Base-by-base conservation (phyloP, 805 yeast species). In the Myxozyma kluyveri region DNA sequence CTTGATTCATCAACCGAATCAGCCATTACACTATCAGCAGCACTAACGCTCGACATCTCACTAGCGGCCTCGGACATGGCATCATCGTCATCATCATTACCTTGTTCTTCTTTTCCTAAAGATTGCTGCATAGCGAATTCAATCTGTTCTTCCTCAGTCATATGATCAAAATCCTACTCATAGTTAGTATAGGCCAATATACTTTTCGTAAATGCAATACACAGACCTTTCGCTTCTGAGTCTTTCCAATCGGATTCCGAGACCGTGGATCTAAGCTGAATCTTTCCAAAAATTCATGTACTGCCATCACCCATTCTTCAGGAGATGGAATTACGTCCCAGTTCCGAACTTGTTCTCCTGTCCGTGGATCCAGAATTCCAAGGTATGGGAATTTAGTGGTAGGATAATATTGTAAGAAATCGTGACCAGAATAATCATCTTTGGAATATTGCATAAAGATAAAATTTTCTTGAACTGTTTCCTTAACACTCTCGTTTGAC, bases 361-460 rank as follows among this genome's bases (percentile, higher is more conserved):
- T 93, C 66, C 90, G 81, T 1, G 99, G 97, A 64, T 93, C 99
- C 45, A 93, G 67, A 36, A 93, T 86, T 1, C 96, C 86, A 38
- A 93, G 82, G 66, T 93, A 97, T 1, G 99, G 99, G 65, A 72
- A 84, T 22, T 45, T 45, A 22, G 76, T 78, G 42, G 86, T 76
- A 2, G 84, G 83, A 67, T 93, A 90, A 63, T 86, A 84, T 56
- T 84, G 82, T 18, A 75, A 62, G 66, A 88, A 93, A 54, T 76
- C 78, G 56, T 75, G 74, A 1, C 96, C 98, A 54, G 79, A 82
- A 5, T 80, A 79, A 1, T 93, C 83, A 62, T 86, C 95, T 45
- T 75, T 76, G 56, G 85, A 89, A 66, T 85, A 91, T 68, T 93
- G 99, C 52, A 93, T 69, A 63, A 93, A 91, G 3, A 91, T 68